Conservation (phyloP, 441 rosid species). For the Arabidopsis hybrid region DNA sequence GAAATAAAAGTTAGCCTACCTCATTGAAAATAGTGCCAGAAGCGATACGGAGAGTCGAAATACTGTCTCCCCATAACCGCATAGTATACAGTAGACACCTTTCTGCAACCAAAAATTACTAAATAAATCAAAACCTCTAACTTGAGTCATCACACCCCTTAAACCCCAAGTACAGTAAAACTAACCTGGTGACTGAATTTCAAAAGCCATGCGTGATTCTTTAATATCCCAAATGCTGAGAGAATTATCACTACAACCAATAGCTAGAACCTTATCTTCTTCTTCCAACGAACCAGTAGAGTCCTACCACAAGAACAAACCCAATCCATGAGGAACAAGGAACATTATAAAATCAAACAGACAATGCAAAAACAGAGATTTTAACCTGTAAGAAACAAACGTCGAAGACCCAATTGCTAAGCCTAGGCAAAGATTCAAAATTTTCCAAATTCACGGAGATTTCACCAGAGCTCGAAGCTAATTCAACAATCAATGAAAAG, state of each 20-base stretch:
- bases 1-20: constrained; percentile 53
- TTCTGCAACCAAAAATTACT: constrained; percentile 54
- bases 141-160: constrained; percentile 13
- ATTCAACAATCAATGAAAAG: constrained; percentile 50
- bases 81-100: constrained; percentile 87
- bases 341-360: not conserved
- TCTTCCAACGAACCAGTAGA: constrained; percentile 39
- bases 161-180: constrained; percentile 15
- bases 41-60: constrained; percentile 73
- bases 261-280: constrained; percentile 59
- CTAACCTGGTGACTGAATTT: constrained; percentile 83
- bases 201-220: constrained; percentile 57
- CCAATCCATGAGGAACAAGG: constrained; percentile 5
- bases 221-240: constrained; percentile 70
- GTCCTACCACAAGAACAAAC: constrained; percentile 50
- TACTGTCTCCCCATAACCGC: constrained; percentile 86
- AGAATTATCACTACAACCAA: constrained; percentile 92
- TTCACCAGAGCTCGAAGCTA: constrained; percentile 34
- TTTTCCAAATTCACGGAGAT: constrained; percentile 51
- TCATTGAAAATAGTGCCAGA: constrained; percentile 93
- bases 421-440: constrained; percentile 71
- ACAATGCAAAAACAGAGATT: not conserved
- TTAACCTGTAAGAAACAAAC: constrained; percentile 78
- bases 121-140: constrained; percentile 16
- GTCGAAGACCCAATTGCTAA: constrained; percentile 86